A percentile compares a stretch with the other conserved stretches of the same genome.
phyloP scores from a whole-genome alignment of 352 stramenopile genomes.

The Globisporangium parvum region DNA sequence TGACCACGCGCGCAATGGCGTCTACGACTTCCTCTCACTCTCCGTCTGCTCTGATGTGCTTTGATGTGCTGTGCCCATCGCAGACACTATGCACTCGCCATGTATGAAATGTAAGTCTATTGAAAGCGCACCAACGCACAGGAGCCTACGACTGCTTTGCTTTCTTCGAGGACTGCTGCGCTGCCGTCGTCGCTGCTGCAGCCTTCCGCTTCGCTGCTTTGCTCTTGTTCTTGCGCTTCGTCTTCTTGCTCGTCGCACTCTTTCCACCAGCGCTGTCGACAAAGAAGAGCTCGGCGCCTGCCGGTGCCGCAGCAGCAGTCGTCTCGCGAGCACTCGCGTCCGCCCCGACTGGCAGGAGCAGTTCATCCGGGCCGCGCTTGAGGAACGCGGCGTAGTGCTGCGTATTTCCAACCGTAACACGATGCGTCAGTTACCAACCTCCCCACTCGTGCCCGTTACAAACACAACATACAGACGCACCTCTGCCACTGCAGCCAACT shows the following conservation, averaged over 20 bases:
- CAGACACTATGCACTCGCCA: not conserved
- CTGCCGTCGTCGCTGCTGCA: not conserved
- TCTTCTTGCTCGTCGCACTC: constrained; percentile 21
- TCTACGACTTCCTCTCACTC: too few species aligned
- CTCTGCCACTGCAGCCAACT: constrained; percentile 36
- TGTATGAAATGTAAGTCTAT: not conserved
- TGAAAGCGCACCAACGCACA: not conserved
- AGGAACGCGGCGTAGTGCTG: constrained; percentile 47
- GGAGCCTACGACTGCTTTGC: not conserved
- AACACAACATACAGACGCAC: constrained; percentile 18
- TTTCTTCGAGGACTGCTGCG: not conserved
- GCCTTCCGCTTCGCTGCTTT: constrained; percentile 1
- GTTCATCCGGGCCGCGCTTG: constrained; percentile 18
- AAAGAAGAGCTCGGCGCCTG: constrained; percentile 39
- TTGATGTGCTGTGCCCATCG: too few species aligned
- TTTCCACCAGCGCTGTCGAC: constrained; percentile 49
- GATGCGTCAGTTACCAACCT: constrained; percentile 1
- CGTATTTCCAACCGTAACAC: too few species aligned
- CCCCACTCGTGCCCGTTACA: constrained; percentile 1
- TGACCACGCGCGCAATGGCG: too few species aligned
- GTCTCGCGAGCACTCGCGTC: not conserved
- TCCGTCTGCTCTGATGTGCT: too few species aligned
- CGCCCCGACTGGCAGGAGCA: constrained; percentile 7
- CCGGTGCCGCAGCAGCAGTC: not conserved
- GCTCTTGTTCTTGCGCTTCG: constrained; percentile 8